These are phyloP conservation scores for Mortierella sp. DNA, from an alignment of 371 early-diverging fungal genomes.

Conservation along the genomic window DNA sequence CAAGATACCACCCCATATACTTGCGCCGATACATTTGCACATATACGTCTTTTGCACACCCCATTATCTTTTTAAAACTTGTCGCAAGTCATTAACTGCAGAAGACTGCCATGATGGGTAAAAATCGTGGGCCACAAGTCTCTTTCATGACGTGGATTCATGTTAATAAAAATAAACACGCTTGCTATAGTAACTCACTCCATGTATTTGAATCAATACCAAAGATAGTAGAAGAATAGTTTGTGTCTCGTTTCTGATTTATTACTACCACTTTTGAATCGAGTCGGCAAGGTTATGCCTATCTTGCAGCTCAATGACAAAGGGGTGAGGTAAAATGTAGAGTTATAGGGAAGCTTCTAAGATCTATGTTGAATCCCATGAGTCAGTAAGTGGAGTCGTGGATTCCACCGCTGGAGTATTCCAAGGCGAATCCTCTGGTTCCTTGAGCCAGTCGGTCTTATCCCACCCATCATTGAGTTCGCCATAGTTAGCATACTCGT, in stretches of 20 bases:
- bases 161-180: background rate
- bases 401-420: background rate
- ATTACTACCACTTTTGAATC: no score
- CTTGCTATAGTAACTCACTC: no score
- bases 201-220: no score
- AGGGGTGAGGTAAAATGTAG: no score
- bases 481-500: background rate
- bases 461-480: background rate
- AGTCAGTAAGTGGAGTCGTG: background rate
- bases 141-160: background rate
- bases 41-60: background rate
- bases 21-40: background rate
- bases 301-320: no score
- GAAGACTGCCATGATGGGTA: no score
- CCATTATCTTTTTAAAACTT: background rate
- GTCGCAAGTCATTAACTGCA: no score
- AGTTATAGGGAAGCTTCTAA: background rate
- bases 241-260: no score
- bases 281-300: no score
- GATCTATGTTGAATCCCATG: background rate
- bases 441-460: background rate
- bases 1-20: constrained; percentile 5
- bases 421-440: background rate
- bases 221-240: no score
- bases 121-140: background rate